A percentile compares a stretch with the other conserved stretches of the same genome.
Evolutionary conservation across 768 basidiomycete genomes (phyloP).

Genomic region (Kondoa subrosea): DNA sequence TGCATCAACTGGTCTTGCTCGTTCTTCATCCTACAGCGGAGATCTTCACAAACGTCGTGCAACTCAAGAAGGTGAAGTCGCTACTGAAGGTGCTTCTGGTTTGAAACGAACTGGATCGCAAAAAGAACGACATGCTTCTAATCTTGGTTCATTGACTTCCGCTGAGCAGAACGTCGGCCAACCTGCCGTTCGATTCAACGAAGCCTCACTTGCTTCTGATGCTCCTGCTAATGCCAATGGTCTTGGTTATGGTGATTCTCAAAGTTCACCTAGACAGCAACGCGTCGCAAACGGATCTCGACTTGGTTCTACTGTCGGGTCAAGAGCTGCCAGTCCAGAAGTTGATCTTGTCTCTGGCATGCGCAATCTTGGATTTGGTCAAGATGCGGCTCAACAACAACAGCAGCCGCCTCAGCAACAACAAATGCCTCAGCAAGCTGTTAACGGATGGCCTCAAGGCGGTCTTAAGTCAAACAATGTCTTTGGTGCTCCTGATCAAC

Average conservation of each 20-base stretch:
- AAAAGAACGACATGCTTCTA: background rate
- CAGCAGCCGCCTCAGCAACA: background rate
- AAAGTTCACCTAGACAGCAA: background rate
- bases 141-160: background rate
- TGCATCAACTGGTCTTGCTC: background rate
- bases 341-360: background rate
- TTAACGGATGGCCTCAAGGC: background rate
- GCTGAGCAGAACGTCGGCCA: background rate
- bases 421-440: background rate
- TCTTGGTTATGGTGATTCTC: background rate
- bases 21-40: conserved; percentile 8
- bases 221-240: background rate
- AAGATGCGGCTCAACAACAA: background rate
- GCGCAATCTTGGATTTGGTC: background rate
- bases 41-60: background rate
- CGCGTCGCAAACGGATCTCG: background rate
- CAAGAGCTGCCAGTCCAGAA: background rate
- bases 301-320: background rate
- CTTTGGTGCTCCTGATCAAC: background rate
- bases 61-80: background rate
- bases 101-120: background rate
- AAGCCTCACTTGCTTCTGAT: background rate
- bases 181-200: background rate
- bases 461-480: background rate
- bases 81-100: background rate